Percentiles rank a stretch among this genome's conserved stretches.
Conservation (phyloP, 345 rosid genomes). For the Syzygium jambos region DNA sequence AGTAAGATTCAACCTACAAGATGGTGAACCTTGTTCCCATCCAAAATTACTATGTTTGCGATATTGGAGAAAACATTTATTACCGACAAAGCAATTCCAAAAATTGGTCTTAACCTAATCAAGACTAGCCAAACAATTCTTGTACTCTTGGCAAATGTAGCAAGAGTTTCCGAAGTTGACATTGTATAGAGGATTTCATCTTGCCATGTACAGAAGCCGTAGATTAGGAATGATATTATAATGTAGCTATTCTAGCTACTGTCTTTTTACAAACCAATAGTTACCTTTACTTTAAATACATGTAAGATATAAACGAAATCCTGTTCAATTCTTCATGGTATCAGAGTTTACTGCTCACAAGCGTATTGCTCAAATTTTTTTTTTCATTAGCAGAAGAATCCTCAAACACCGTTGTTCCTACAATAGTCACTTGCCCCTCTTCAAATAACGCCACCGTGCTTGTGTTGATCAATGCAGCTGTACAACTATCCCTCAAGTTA, state of each 20-base stretch:
- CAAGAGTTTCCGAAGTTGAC: not conserved
- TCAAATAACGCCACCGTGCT: not conserved
- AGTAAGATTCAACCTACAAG: no score
- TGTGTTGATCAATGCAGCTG: not conserved
- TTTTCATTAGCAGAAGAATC: not conserved
- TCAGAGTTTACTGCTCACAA: not conserved
- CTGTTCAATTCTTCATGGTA: not conserved
- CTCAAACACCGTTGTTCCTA: not conserved
- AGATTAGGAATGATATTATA: not conserved
- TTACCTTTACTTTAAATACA: not conserved
- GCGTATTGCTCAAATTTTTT: not conserved
- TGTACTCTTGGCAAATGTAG: not conserved
- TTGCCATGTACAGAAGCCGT: not conserved
- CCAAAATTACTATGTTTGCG: no score
- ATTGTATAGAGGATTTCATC: not conserved
- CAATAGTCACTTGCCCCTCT: fast-evolving
- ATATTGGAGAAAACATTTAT: not conserved
- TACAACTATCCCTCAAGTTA: fast-evolving
- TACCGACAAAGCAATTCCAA: not conserved
- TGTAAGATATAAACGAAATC: not conserved
- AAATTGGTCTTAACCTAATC: not conserved
- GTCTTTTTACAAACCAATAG: not conserved
- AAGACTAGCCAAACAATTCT: fast-evolving
- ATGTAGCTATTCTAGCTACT: not conserved
- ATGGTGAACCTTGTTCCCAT: no score